Conservation (phyloP, 2,329 filamentous ascomycete genomes). For the Fusarium sp. region DNA sequence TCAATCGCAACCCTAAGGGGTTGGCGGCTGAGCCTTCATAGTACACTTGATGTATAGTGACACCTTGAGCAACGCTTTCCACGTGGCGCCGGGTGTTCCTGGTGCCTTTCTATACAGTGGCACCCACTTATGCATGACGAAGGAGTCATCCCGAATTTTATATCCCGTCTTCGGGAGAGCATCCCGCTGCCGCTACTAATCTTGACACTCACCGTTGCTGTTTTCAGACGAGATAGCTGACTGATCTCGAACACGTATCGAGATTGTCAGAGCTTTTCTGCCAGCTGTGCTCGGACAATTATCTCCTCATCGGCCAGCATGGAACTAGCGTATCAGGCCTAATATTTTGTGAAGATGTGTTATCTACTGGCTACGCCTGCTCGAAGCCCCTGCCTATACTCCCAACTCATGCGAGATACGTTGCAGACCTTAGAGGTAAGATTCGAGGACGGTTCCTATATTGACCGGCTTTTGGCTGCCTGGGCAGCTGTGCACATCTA, state of each 20-base stretch:
- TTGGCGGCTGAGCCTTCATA: slow-evolving; percentile 13
- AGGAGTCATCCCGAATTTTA: slow-evolving; percentile 24
- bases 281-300: background rate
- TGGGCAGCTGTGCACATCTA: background rate
- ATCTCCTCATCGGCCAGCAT: background rate
- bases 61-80: slow-evolving; percentile 36
- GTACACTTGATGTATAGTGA: slow-evolving; percentile 34
- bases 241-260: background rate
- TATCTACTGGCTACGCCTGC: slow-evolving; percentile 14
- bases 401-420: background rate
- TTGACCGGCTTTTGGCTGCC: background rate
- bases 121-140: slow-evolving; percentile 37
- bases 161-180: slow-evolving; percentile 32
- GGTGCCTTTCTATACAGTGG: slow-evolving; percentile 29
- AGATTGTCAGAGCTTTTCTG: background rate
- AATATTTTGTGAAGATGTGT: background rate
- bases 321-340: slow-evolving; percentile 20
- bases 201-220: slow-evolving; percentile 6
- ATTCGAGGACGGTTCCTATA: background rate
- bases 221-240: background rate
- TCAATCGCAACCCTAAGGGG: slow-evolving; percentile 8
- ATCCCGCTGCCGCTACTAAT: slow-evolving; percentile 29
- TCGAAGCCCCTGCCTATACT: background rate
- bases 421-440: background rate
- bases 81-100: slow-evolving; percentile 41